A percentile compares a stretch with the other conserved stretches of the same genome.
Evolutionary conservation across 768 basidiomycete species (phyloP).

Genomic region (Crassisporium funariophilum): DNA sequence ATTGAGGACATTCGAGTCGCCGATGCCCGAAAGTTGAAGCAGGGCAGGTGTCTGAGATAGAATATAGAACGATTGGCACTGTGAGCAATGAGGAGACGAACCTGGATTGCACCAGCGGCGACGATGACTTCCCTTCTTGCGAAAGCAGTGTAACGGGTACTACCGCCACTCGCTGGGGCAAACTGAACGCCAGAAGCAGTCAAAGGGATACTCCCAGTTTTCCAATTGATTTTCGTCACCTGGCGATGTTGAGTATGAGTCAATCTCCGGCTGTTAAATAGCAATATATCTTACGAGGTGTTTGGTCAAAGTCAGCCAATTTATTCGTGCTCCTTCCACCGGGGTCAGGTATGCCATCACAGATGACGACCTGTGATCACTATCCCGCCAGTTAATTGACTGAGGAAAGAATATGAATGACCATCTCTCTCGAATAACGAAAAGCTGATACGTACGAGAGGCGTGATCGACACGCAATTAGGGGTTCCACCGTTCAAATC

Average conservation of each 20-base stretch:
- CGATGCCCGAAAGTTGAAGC: constrained; percentile 60
- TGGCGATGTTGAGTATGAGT: constrained; percentile 18
- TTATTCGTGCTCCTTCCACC: constrained; percentile 45
- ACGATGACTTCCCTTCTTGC: constrained; percentile 55
- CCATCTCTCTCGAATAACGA: neutral
- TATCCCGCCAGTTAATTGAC: constrained; percentile 50
- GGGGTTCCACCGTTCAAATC: constrained; percentile 60
- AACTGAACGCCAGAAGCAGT: constrained; percentile 51
- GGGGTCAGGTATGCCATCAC: constrained; percentile 57
- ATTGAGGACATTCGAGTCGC: constrained; percentile 45
- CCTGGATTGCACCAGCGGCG: constrained; percentile 55
- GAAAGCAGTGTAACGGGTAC: constrained; percentile 39
- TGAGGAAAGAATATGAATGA: constrained; percentile 12
- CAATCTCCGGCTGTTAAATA: neutral
- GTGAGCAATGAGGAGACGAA: constrained; percentile 6
- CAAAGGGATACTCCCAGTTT: constrained; percentile 35
- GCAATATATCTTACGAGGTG: constrained; percentile 34
- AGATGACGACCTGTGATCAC: constrained; percentile 56
- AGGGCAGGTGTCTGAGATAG: constrained; percentile 51
- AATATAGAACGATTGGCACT: neutral
- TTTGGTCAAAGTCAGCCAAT: constrained; percentile 50
- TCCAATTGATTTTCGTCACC: constrained; percentile 49
- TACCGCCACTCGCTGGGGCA: constrained; percentile 37
- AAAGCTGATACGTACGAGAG: constrained; percentile 37
- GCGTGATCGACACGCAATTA: constrained; percentile 58